Percentiles rank a stretch among this genome's conserved stretches.
Evolutionary conservation across 805 yeast genomes (phyloP).

Genomic region (Kodamaea restingae): DNA sequence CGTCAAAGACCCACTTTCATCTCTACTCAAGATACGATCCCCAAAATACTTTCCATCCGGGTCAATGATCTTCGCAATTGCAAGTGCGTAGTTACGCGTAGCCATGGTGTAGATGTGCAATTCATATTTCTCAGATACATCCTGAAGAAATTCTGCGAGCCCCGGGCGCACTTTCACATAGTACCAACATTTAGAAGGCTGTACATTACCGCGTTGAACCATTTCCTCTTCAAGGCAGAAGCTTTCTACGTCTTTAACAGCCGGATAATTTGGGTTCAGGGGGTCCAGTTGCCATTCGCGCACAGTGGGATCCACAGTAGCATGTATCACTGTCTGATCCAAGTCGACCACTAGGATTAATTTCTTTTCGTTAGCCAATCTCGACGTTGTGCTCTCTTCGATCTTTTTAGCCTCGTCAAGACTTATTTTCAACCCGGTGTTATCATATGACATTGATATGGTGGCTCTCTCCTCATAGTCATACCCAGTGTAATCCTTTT

Average conservation of each 20-base stretch:
- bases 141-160: slow-evolving; percentile 62
- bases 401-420: slow-evolving; percentile 81
- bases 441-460: slow-evolving; percentile 85
- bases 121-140: slow-evolving; percentile 66
- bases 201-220: slow-evolving; percentile 6
- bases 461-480: slow-evolving; percentile 72
- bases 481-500: slow-evolving; percentile 70
- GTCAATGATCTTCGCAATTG: slow-evolving; percentile 86
- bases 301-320: slow-evolving; percentile 96
- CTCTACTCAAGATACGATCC: slow-evolving; percentile 86
- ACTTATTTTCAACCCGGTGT: slow-evolving; percentile 77
- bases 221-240: slow-evolving; percentile 75
- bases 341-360: slow-evolving; percentile 90
- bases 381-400: slow-evolving; percentile 61
- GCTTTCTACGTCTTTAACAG: slow-evolving; percentile 74
- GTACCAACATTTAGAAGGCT: slow-evolving; percentile 69
- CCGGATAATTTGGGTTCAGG: slow-evolving; percentile 75
- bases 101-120: slow-evolving; percentile 98
- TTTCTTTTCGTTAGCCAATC: slow-evolving; percentile 59
- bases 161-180: slow-evolving; percentile 93
- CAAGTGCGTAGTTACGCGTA: slow-evolving; percentile 85
- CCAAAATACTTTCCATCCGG: slow-evolving; percentile 86
- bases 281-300: slow-evolving; percentile 94
- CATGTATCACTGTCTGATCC: slow-evolving; percentile 96
- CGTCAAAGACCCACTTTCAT: slow-evolving; percentile 89